These are phyloP conservation scores for Moringa oleifera DNA, from an alignment of 345 rosid genomes.

Conservation along the genomic window DNA sequence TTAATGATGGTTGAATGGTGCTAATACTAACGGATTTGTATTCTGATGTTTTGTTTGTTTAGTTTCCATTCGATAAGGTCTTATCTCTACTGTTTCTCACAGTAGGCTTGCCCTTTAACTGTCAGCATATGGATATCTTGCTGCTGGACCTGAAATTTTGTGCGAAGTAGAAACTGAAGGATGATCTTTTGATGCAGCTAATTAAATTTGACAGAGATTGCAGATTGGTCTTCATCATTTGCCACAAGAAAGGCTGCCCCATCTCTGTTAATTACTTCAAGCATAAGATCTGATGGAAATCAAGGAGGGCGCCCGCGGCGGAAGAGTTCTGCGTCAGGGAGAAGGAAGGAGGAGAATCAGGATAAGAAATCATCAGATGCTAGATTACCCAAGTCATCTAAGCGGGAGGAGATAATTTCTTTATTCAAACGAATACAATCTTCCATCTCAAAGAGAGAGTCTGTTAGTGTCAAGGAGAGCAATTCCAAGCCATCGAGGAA, in stretches of 20 bases:
- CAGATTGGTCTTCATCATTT: conserved; percentile 26
- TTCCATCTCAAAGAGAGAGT: conserved; percentile 47
- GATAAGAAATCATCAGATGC: conserved; percentile 16
- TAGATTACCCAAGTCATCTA: conserved; percentile 18
- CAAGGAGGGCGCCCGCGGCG: conserved; percentile 17
- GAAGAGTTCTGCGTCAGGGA: conserved; percentile 20
- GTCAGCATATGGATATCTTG: not conserved
- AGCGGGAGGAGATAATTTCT: conserved; percentile 46
- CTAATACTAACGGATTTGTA: not conserved
- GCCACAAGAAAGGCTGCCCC: conserved; percentile 8
- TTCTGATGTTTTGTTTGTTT: not conserved
- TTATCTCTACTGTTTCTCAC: not conserved
- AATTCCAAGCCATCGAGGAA: conserved; percentile 9
- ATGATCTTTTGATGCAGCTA: conserved; percentile 54
- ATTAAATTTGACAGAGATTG: conserved; percentile 63
- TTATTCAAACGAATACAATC: conserved; percentile 47
- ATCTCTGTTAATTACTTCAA: conserved; percentile 15
- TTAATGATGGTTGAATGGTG: too few relatives aligned
- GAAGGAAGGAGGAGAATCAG: conserved; percentile 10
- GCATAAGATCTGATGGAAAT: conserved; percentile 23
- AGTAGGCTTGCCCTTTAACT: too few relatives aligned
- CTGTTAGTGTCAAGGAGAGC: conserved; percentile 12
- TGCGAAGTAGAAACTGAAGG: conserved; percentile 32
- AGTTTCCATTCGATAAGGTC: not conserved
- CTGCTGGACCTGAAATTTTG: conserved; percentile 6